phyloP scores from a whole-genome alignment of 345 rosid genomes.

The Odontarrhena argentea region DNA sequence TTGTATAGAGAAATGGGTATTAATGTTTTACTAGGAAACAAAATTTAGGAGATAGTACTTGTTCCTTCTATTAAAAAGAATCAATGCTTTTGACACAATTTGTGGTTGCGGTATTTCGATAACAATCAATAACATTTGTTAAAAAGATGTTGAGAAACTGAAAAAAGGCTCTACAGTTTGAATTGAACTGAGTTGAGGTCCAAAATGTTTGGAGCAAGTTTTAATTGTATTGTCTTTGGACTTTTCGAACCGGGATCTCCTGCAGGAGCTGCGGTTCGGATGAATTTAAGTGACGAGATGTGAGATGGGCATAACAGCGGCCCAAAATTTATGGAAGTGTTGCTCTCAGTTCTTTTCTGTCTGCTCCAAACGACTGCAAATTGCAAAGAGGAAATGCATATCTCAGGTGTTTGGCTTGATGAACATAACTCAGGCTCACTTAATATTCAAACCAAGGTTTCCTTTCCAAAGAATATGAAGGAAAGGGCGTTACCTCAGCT shows the following conservation, averaged over 20 bases:
- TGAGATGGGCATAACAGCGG: neutral
- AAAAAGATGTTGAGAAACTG: neutral
- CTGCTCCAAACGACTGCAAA: conserved; percentile 69
- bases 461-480: neutral
- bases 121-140: neutral
- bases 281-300: neutral
- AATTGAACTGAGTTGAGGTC: neutral
- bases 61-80: conserved; percentile 1
- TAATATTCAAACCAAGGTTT: neutral
- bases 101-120: neutral
- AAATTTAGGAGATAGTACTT: neutral
- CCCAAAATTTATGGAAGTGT: conserved; percentile 54
- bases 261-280: neutral
- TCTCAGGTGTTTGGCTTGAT: neutral
- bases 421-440: neutral
- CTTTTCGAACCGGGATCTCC: conserved; percentile 20
- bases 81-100: neutral
- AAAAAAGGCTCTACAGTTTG: conserved; percentile 24
- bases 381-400: neutral
- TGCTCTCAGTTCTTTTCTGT: conserved; percentile 74
- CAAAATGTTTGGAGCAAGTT: conserved; percentile 7
- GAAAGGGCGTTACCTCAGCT: conserved; percentile 55
- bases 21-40: neutral
- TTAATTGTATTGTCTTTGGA: neutral
- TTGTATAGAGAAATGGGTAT: neutral